Conservation (phyloP, 192 early-diverging fungal genomes). For the Podila minutissima region DNA sequence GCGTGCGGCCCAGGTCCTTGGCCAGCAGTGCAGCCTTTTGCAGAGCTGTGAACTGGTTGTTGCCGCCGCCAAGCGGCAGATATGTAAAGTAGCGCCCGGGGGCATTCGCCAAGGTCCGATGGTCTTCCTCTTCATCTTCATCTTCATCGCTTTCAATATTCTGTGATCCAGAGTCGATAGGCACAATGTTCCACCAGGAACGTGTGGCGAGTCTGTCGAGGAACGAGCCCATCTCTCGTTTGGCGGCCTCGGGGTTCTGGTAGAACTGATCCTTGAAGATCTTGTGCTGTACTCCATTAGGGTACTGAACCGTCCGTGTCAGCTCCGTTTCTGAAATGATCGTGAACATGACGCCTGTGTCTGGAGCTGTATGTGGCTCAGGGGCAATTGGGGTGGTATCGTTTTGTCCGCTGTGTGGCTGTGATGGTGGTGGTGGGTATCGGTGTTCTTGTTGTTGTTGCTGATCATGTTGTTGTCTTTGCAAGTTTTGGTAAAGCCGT, state of each 20-base stretch:
- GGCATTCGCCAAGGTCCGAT: background rate
- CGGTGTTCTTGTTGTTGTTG: background rate
- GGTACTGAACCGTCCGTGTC: constrained; percentile 8
- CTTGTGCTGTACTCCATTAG: constrained; percentile 16
- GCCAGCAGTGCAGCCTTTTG: constrained; percentile 41
- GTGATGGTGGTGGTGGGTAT: background rate
- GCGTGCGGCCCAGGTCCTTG: constrained; percentile 40
- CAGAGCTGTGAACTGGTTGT: constrained; percentile 44
- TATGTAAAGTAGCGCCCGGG: constrained; percentile 25
- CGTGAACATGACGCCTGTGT: background rate
- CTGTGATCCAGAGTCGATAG: background rate
- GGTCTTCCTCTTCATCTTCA: background rate
- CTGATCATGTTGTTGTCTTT: background rate
- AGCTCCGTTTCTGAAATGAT: constrained; percentile 8
- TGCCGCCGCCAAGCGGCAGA: constrained; percentile 41
- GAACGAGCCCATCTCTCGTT: constrained; percentile 36
- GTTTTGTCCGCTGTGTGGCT: background rate
- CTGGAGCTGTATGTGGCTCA: too few species aligned
- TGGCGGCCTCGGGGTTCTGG: constrained; percentile 10
- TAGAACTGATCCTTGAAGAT: constrained; percentile 38
- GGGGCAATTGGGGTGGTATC: background rate
- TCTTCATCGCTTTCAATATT: background rate
- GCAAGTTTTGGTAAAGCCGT: background rate
- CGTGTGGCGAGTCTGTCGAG: constrained; percentile 20
- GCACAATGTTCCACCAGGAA: constrained; percentile 4